Conservation (phyloP, 768 basidiomycete genomes). For the Kwoniella pini region DNA sequence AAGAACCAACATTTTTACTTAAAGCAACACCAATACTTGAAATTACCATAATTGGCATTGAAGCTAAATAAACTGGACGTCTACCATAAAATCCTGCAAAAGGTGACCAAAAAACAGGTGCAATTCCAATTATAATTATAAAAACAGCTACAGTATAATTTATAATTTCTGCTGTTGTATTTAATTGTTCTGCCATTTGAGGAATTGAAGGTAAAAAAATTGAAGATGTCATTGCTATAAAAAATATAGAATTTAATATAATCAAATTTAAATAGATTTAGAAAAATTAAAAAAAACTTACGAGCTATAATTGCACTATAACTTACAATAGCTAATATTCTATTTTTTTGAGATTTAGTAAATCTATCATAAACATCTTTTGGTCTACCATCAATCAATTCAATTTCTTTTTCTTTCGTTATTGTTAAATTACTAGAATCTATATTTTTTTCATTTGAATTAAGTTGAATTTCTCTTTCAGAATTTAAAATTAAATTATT, state of each 20-base stretch:
- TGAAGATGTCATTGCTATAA: constrained; percentile 70
- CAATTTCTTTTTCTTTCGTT: constrained; percentile 11
- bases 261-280: too few species aligned
- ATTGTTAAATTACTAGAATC: neutral
- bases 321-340: constrained; percentile 64
- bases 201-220: constrained; percentile 76
- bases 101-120: constrained; percentile 62
- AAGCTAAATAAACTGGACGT: constrained; percentile 62
- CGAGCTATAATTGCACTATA: constrained; percentile 67
- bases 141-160: constrained; percentile 65
- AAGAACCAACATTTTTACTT: constrained; percentile 57
- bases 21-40: constrained; percentile 66
- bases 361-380: constrained; percentile 65
- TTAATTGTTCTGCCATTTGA: constrained; percentile 67
- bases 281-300: constrained; percentile 53
- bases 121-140: constrained; percentile 58
- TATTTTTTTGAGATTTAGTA: constrained; percentile 59
- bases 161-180: constrained; percentile 62
- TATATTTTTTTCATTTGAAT: neutral
- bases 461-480: neutral
- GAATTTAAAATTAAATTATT: neutral
- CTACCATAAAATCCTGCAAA: constrained; percentile 67
- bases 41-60: constrained; percentile 63
- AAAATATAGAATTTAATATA: too few species aligned
- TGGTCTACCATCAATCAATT: constrained; percentile 30